These are phyloP conservation scores for Xerophyta viscosa DNA, from an alignment of 106 monocot genomes.

Conservation along the genomic window DNA sequence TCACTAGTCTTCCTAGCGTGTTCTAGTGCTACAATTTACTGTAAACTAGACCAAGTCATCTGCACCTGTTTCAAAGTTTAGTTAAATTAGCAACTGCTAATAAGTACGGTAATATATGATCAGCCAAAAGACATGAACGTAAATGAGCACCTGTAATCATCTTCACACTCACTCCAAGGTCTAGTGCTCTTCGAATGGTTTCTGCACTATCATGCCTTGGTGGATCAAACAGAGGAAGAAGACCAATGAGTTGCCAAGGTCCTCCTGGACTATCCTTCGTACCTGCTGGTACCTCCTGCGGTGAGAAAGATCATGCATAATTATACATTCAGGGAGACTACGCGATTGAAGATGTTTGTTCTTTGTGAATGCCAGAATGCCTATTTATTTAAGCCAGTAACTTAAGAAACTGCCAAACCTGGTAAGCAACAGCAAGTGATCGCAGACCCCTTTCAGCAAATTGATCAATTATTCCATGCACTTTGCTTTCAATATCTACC, in stretches of 20 bases:
- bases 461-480: constrained; percentile 38
- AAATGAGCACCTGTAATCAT: constrained; percentile 46
- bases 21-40: too few species aligned
- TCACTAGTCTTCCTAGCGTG: too few species aligned
- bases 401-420: constrained; percentile 15
- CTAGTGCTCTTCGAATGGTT: constrained; percentile 49
- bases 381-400: too few species aligned
- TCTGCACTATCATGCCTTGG: too few species aligned
- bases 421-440: constrained; percentile 49
- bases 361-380: too few species aligned
- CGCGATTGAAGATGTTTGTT: too few species aligned
- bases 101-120: too few species aligned
- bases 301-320: constrained; percentile 2
- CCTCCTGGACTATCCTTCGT: constrained; percentile 44
- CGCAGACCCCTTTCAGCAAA: constrained; percentile 54
- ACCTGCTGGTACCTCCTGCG: constrained; percentile 39
- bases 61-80: too few species aligned
- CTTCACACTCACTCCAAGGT: constrained; percentile 55
- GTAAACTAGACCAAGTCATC: too few species aligned
- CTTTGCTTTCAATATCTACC: constrained; percentile 32
- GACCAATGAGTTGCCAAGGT: constrained; percentile 47
- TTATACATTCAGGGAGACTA: too few species aligned
- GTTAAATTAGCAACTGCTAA: too few species aligned
- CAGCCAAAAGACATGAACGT: too few species aligned
- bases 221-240: constrained; percentile 57